Evolutionary conservation across 257 asterid genomes (phyloP).

Genomic region (Fraxinus cuspidata): DNA sequence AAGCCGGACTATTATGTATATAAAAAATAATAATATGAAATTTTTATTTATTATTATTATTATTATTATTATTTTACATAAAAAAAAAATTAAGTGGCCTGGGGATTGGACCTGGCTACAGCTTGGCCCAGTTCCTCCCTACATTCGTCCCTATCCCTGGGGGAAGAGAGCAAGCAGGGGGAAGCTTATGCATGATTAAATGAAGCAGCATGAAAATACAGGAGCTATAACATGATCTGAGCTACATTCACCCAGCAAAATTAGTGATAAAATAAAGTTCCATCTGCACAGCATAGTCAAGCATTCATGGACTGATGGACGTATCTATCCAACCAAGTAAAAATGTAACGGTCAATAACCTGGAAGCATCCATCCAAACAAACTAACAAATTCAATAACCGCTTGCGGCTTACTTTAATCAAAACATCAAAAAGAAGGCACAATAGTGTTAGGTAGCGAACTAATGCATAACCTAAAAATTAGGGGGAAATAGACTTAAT

Average conservation of each 20-base stretch:
- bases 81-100: too few relatives aligned
- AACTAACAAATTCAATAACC: slow-evolving; percentile 1
- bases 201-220: background rate
- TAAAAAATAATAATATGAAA: too few relatives aligned
- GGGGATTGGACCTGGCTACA: too few relatives aligned
- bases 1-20: too few relatives aligned
- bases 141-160: background rate
- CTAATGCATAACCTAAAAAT: background rate
- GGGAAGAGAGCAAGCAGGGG: background rate
- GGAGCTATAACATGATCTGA: too few relatives aligned
- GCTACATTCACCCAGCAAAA: too few relatives aligned
- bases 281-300: background rate
- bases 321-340: background rate
- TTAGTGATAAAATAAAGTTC: too few relatives aligned
- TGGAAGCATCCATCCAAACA: background rate
- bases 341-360: background rate
- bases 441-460: slow-evolving; percentile 4
- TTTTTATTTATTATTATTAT: too few relatives aligned
- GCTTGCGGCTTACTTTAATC: background rate
- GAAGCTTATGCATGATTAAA: background rate
- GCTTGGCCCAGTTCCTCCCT: too few relatives aligned
- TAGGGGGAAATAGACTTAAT: slow-evolving; percentile 1
- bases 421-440: background rate
- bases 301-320: slow-evolving; percentile 3
- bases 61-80: too few relatives aligned